phyloP scores from a whole-genome alignment of 2,329 filamentous ascomycete genomes.

The Neofusicoccum umdonicola region DNA sequence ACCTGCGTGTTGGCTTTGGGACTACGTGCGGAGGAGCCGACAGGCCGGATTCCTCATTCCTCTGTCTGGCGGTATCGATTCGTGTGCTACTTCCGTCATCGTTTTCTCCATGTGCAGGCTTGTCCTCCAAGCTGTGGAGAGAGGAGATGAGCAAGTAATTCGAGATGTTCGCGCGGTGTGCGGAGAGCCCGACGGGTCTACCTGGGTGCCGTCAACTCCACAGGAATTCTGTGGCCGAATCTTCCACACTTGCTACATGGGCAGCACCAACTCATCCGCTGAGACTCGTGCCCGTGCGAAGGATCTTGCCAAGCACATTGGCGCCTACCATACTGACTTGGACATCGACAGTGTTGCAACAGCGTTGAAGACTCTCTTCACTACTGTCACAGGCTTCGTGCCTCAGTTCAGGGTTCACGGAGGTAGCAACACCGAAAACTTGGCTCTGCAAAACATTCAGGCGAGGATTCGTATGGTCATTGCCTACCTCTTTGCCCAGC shows the following conservation, averaged over 20 bases:
- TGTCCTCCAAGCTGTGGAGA: slow-evolving; percentile 53
- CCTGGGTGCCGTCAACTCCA: slow-evolving; percentile 54
- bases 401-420: slow-evolving; percentile 65
- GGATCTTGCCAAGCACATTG: slow-evolving; percentile 60
- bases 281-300: slow-evolving; percentile 67
- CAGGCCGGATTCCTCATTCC: slow-evolving; percentile 58
- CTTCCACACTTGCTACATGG: slow-evolving; percentile 67
- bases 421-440: slow-evolving; percentile 59
- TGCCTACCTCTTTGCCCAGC: slow-evolving; percentile 62
- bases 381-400: slow-evolving; percentile 58
- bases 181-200: slow-evolving; percentile 46
- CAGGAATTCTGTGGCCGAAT: slow-evolving; percentile 60
- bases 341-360: slow-evolving; percentile 69
- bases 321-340: slow-evolving; percentile 69
- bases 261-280: slow-evolving; percentile 62
- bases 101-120: slow-evolving; percentile 56
- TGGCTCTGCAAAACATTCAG: slow-evolving; percentile 67
- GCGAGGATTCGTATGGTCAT: slow-evolving; percentile 65
- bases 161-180: slow-evolving; percentile 53
- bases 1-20: slow-evolving; percentile 66
- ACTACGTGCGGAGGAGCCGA: slow-evolving; percentile 55
- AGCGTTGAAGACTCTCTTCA: slow-evolving; percentile 60
- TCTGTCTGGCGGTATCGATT: slow-evolving; percentile 61
- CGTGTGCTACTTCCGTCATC: slow-evolving; percentile 54
- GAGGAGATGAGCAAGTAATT: slow-evolving; percentile 55